Evolutionary conservation across 129 eudicot genomes (phyloP).

Genomic region (Lactuca saligna): DNA sequence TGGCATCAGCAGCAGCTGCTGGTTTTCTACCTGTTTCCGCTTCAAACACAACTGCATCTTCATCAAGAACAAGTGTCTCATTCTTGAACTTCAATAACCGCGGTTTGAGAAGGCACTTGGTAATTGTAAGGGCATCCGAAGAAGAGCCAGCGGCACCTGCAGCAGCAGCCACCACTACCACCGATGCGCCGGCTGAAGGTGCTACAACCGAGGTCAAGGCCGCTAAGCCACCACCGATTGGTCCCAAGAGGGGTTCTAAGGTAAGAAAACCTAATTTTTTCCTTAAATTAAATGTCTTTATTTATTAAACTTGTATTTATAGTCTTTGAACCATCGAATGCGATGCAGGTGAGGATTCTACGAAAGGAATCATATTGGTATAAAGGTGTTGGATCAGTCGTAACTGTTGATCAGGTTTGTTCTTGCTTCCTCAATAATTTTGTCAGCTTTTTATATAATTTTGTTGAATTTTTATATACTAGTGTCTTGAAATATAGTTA

Average conservation of each 20-base stretch:
- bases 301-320: no score
- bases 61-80: not conserved
- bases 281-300: no score
- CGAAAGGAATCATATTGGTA: slow-evolving; percentile 45
- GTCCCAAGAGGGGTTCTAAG: slow-evolving; percentile 11
- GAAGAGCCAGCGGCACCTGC: slow-evolving; percentile 1
- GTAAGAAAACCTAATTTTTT: slow-evolving; percentile 1
- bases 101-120: not conserved
- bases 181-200: not conserved
- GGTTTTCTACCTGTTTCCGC: not conserved
- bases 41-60: slow-evolving; percentile 5
- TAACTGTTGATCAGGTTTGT: slow-evolving; percentile 60
- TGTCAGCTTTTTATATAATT: no score
- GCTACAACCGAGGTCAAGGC: not conserved
- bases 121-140: slow-evolving; percentile 2
- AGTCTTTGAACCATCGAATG: no score
- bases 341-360: no score
- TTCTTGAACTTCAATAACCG: slow-evolving; percentile 6
- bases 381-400: slow-evolving; percentile 61
- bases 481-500: no score
- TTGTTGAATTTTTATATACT: no score
- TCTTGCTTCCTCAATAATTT: not conserved
- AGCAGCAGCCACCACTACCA: slow-evolving; percentile 2
- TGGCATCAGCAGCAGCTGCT: not conserved
- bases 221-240: slow-evolving; percentile 9